These are phyloP conservation scores for Malus domestica DNA, from an alignment of 306 rosid genomes.

Conservation along the genomic window ASM211411v1 NC_041793.1:16028501-16029000, in stretches of 20 bases:
- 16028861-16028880: constrained; percentile 2
- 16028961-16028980: constrained; percentile 77
- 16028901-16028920: constrained; percentile 52
- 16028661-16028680: background rate
- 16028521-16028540: constrained; percentile 66
- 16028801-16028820: constrained; percentile 24
- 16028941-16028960: constrained; percentile 74
- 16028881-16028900: background rate
- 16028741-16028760: constrained; percentile 52
- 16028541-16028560: constrained; percentile 81
- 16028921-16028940: constrained; percentile 77
- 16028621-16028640: background rate
- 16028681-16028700: constrained; percentile 8
- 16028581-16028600: constrained; percentile 72
- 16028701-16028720: constrained; percentile 69
- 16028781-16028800: constrained; percentile 85
- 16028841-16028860: background rate
- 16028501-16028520: background rate
- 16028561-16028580: constrained; percentile 83
- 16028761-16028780: constrained; percentile 55
- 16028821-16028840: background rate
- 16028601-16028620: constrained; percentile 90
- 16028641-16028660: background rate
- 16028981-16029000: constrained; percentile 37
- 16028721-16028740: constrained; percentile 76